These are phyloP conservation scores for Alternaria gaisen DNA, from an alignment of 2,329 filamentous ascomycete species.

Conservation along the genomic window DNA sequence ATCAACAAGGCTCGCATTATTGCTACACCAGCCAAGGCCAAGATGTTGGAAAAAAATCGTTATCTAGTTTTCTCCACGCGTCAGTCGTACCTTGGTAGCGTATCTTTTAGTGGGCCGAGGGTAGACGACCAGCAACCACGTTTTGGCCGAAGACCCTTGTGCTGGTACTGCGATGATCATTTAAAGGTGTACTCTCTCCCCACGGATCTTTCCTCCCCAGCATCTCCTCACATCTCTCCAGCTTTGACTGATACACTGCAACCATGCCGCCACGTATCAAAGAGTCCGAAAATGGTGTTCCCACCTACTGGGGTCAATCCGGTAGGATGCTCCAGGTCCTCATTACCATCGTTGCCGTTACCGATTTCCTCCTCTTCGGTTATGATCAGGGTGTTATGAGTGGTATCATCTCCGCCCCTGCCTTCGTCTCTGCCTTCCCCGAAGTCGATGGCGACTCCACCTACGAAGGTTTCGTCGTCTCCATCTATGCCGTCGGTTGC, in stretches of 20 bases:
- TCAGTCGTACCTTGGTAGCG: constrained; percentile 32
- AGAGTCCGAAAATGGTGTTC: constrained; percentile 35
- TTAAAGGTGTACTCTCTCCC: constrained; percentile 38
- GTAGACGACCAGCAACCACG: constrained; percentile 20
- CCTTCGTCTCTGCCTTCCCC: constrained; percentile 49
- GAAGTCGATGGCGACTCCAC: constrained; percentile 48
- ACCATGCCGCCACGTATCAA: constrained; percentile 37
- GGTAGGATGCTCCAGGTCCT: constrained; percentile 42
- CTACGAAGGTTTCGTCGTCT: constrained; percentile 57
- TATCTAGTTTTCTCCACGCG: constrained; percentile 42
- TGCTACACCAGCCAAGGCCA: constrained; percentile 43
- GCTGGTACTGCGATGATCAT: constrained; percentile 27
- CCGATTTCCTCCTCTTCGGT: constrained; percentile 60
- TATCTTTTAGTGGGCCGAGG: constrained; percentile 32
- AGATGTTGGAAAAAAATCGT: constrained; percentile 35
- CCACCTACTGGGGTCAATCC: constrained; percentile 43
- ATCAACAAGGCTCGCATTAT: constrained; percentile 29
- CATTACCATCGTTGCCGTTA: constrained; percentile 55
- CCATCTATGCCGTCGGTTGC: constrained; percentile 62
- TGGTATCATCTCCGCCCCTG: constrained; percentile 52
- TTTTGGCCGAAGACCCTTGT: constrained; percentile 26
- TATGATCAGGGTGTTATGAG: constrained; percentile 58
- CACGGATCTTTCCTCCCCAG: constrained; percentile 27
- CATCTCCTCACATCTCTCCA: constrained; percentile 34
- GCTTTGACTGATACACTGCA: constrained; percentile 27